Percentiles rank a stretch among this genome's conserved stretches.
Conservation (phyloP, 768 basidiomycete genomes). For the Clitopilus hobsonii region DNA sequence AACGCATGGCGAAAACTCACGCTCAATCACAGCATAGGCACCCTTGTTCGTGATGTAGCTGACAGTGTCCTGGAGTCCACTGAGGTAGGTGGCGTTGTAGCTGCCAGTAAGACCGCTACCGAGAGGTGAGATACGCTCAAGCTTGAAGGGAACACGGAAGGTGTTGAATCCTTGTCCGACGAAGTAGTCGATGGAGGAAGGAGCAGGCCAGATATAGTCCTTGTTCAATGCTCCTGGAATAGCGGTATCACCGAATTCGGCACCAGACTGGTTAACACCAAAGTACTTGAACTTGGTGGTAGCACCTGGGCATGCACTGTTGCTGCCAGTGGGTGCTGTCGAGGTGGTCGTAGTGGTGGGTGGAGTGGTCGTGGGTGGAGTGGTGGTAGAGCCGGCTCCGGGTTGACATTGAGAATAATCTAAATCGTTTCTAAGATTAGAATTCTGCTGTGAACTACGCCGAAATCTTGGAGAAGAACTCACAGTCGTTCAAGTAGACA, state of each 20-base stretch:
- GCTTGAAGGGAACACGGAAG: constrained; percentile 58
- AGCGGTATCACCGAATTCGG: constrained; percentile 49
- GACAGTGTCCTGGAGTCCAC: constrained; percentile 48
- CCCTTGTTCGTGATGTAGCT: constrained; percentile 60
- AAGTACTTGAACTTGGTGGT: constrained; percentile 58
- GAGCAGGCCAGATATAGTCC: constrained; percentile 48
- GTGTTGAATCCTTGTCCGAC: constrained; percentile 52
- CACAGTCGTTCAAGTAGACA: constrained; percentile 36
- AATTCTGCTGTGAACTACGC: neutral
- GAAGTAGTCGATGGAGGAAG: constrained; percentile 43
- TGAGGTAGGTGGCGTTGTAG: constrained; percentile 49
- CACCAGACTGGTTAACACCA: constrained; percentile 60
- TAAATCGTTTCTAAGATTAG: constrained; percentile 12
- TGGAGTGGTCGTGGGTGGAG: constrained; percentile 25
- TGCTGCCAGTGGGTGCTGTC: constrained; percentile 19
- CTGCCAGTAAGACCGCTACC: constrained; percentile 48
- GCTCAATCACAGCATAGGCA: constrained; percentile 52
- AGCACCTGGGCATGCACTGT: constrained; percentile 31
- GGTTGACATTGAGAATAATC: constrained; percentile 48
- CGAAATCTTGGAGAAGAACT: constrained; percentile 7
- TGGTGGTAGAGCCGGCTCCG: constrained; percentile 18
- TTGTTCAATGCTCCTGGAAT: constrained; percentile 40
- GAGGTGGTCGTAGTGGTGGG: constrained; percentile 25
- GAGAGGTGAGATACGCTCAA: constrained; percentile 54
- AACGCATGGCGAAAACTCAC: constrained; percentile 22